Percentiles rank a stretch among this genome's conserved stretches.
Evolutionary conservation across 2,329 filamentous ascomycete species (phyloP).

Genomic region (Fusarium buharicum): DNA sequence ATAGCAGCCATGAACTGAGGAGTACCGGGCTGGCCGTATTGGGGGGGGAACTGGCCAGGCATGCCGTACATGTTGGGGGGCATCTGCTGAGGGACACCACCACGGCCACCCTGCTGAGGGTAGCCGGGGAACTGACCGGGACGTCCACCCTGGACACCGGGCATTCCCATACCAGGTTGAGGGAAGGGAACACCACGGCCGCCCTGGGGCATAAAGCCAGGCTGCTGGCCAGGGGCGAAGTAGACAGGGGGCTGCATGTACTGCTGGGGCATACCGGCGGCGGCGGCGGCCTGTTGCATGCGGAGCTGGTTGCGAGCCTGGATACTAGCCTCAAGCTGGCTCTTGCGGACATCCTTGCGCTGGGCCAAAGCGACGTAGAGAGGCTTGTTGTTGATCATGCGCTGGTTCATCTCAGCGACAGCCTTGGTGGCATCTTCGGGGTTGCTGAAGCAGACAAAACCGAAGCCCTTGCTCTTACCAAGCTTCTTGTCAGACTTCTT

Average conservation of each 20-base stretch:
- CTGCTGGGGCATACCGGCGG: conserved; percentile 86
- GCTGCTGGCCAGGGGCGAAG: conserved; percentile 85
- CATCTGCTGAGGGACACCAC: conserved; percentile 85
- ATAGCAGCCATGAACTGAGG: conserved; percentile 85
- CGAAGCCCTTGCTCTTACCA: conserved; percentile 99
- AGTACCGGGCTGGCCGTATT: conserved; percentile 82
- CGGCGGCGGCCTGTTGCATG: conserved; percentile 96
- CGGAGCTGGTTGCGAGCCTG: conserved; percentile 98
- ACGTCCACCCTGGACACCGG: conserved; percentile 80
- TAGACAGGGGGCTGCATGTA: conserved; percentile 93
- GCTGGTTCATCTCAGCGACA: conserved; percentile 99
- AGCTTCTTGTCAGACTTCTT: conserved; percentile 72
- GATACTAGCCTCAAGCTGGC: conserved; percentile 98
- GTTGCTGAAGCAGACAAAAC: conserved; percentile 99
- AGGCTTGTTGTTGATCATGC: conserved; percentile 97
- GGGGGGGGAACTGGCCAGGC: conserved; percentile 81
- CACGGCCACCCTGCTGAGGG: conserved; percentile 87
- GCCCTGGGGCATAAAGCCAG: conserved; percentile 72
- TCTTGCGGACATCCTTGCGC: conserved; percentile 99
- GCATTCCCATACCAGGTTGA: conserved; percentile 71
- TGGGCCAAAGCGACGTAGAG: conserved; percentile 97
- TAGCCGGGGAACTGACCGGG: conserved; percentile 88
- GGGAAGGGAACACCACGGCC: conserved; percentile 75
- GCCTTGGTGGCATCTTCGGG: conserved; percentile 99
- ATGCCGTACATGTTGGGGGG: conserved; percentile 88